Evolutionary conservation across 2,329 filamentous ascomycete genomes (phyloP).

Genomic region (Bipolaris gigantea): DNA sequence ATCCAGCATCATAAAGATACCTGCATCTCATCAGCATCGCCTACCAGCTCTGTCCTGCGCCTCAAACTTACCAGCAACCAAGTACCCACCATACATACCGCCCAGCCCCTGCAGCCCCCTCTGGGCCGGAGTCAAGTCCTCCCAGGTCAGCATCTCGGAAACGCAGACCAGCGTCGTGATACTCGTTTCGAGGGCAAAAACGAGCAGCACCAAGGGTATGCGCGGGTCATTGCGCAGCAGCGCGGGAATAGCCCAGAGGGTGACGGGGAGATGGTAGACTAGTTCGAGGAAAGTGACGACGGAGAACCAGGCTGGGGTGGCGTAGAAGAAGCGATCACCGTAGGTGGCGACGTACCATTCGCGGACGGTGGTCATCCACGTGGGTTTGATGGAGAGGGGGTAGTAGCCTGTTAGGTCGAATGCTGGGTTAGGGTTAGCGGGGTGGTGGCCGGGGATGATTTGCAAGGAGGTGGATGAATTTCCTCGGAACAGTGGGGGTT

Average conservation of each 20-base stretch:
- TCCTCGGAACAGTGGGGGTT: not conserved
- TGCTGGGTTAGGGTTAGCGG: constrained; percentile 46
- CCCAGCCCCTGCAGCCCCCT: constrained; percentile 34
- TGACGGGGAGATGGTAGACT: constrained; percentile 63
- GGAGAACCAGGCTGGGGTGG: constrained; percentile 62
- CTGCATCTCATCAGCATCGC: constrained; percentile 12
- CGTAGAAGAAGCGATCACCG: constrained; percentile 64
- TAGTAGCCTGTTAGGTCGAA: constrained; percentile 65
- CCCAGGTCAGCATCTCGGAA: constrained; percentile 61
- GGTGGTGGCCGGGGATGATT: not conserved
- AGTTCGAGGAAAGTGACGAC: constrained; percentile 62
- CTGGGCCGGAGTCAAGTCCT: constrained; percentile 33
- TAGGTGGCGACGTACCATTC: constrained; percentile 63
- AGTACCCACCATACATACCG: constrained; percentile 46
- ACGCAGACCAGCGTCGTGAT: constrained; percentile 66
- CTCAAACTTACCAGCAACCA: constrained; percentile 33
- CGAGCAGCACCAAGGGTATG: constrained; percentile 61
- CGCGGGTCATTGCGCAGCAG: constrained; percentile 60
- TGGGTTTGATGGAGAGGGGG: constrained; percentile 54
- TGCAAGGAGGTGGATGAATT: not conserved
- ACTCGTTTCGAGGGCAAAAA: constrained; percentile 62
- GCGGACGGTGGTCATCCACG: constrained; percentile 55
- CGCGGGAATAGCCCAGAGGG: constrained; percentile 61
- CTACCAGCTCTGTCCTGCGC: not conserved
- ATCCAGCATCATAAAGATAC: constrained; percentile 43